Base-by-base conservation (phyloP, 2,329 filamentous ascomycete species). In the Penicillium sp. region DNA sequence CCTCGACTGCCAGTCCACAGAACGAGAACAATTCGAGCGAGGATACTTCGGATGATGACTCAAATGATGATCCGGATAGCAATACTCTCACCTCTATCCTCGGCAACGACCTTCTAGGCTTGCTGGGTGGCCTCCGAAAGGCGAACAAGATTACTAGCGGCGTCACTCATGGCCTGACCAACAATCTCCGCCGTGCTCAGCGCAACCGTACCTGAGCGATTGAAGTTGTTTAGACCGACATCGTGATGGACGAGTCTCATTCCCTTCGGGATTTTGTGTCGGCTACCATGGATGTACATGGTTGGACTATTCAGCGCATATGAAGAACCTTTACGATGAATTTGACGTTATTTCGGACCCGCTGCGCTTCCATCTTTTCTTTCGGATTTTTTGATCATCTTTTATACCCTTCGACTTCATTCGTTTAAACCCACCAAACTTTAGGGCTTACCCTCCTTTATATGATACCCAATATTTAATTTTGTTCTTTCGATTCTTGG, bases 391-490 rank as follows among this genome's bases (percentile, higher is more conserved):
- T 23, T 8, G 10, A 21, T 7, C 12, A 3, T n/a, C 17, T 27
- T 13, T 36, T 23, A 36, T 27, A 36, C 31, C 21, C 19, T 25
- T 38, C 13, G 21, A 23, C 15, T 23, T 9, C 12, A 21, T 29
- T 19, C 8, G 2, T 12, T 47, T 38, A 8, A 19, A 19, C 33
- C 2, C 19, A 36, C 8, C 21, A 10, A 23, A n/a, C 2, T 5
- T 4, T 19, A 5, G 19, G 23, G 21, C 41, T 15, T n/a, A 10
- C 27, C 2, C 23, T 15, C 19, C 17, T 39, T 39, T 47, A 48
- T 48, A 31, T 48, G 55, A 53, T 57, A 57, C 55, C 55, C 49
- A 27, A n/a, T 31, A 29, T 53, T 36, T 41, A 21, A 41, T 41
- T 8, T 12, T 29, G 2, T 9, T 6, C 4, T 48, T 48, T 48